phyloP scores from a whole-genome alignment of 75 land plant species.

The Gnetum montanum region DNA sequence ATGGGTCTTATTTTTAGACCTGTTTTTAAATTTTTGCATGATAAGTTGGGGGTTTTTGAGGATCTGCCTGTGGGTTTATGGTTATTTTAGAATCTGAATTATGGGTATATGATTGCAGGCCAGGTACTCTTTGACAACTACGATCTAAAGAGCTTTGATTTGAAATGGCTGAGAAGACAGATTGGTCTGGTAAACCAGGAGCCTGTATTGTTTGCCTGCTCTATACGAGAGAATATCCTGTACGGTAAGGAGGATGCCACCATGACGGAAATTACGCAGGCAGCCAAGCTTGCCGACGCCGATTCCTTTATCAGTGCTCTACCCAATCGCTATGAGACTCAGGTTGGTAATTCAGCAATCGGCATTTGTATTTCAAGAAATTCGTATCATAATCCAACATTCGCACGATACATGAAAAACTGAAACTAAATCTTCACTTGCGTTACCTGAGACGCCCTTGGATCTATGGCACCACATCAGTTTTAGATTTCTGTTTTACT shows the following conservation, averaged over 20 bases:
- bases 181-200: slow-evolving; percentile 95
- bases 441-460: background rate
- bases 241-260: slow-evolving; percentile 92
- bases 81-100: background rate
- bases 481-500: too few species aligned
- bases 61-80: too few species aligned
- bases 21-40: too few species aligned
- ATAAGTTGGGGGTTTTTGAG: too few species aligned
- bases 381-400: background rate
- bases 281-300: slow-evolving; percentile 82
- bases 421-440: background rate
- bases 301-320: slow-evolving; percentile 65
- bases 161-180: slow-evolving; percentile 82
- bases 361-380: background rate
- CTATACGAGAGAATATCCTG: slow-evolving; percentile 79
- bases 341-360: slow-evolving; percentile 33
- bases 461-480: background rate
- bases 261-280: slow-evolving; percentile 45
- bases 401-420: background rate
- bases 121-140: slow-evolving; percentile 56
- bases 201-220: slow-evolving; percentile 88
- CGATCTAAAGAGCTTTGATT: slow-evolving; percentile 51
- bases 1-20: too few species aligned
- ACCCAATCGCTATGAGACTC: slow-evolving; percentile 80
- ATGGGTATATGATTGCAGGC: slow-evolving; percentile 17